Percentiles rank a stretch among this genome's conserved stretches.
These are phyloP conservation scores for Physcomitrellopsis africana DNA, from an alignment of 225 moss, liverwort and hornwort species.

Conservation along the genomic window DNA sequence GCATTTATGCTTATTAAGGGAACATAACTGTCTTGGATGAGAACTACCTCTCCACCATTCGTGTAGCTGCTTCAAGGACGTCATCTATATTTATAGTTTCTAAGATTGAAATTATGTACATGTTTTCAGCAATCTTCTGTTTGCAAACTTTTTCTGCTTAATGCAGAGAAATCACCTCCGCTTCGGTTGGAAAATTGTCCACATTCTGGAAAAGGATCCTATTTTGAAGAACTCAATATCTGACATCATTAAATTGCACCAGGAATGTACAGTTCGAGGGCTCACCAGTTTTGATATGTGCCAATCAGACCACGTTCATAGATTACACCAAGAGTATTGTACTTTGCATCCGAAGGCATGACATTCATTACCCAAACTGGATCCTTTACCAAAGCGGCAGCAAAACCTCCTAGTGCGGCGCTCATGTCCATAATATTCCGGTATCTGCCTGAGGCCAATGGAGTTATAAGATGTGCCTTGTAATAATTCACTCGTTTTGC, in stretches of 20 bases:
- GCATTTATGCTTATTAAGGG: neutral
- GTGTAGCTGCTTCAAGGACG: neutral
- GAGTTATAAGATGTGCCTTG: conserved; percentile 59
- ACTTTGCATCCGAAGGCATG: conserved; percentile 74
- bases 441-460: conserved; percentile 68
- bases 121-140: neutral
- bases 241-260: neutral
- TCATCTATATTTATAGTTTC: neutral
- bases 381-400: conserved; percentile 73
- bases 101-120: neutral
- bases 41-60: neutral
- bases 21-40: conserved; percentile 1
- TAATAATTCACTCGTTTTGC: conserved; percentile 60
- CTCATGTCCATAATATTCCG: conserved; percentile 99
- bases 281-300: conserved; percentile 94
- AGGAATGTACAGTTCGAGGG: neutral
- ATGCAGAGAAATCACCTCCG: neutral
- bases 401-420: conserved; percentile 88
- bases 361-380: conserved; percentile 92
- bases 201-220: neutral
- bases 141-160: neutral
- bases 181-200: neutral
- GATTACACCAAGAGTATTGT: conserved; percentile 79
- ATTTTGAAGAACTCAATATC: conserved; percentile 19
- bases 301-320: conserved; percentile 96